A percentile compares a stretch with the other conserved stretches of the same genome.
phyloP scores from a whole-genome alignment of 129 eudicot genomes.

The Scalesia atractyloides region DNA sequence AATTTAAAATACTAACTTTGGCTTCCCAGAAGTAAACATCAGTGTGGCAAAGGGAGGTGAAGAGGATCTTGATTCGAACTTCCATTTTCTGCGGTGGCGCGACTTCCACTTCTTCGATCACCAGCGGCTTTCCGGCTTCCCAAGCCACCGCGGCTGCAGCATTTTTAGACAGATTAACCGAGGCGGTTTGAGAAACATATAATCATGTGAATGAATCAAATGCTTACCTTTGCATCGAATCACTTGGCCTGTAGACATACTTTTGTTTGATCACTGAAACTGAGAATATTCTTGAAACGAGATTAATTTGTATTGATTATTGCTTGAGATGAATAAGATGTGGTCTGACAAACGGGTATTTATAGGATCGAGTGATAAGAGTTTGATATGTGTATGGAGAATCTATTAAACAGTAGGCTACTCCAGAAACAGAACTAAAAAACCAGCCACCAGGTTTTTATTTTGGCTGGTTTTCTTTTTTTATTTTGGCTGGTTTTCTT shows the following conservation, averaged over 20 bases:
- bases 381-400: neutral
- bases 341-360: slow-evolving; percentile 8
- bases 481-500: slow-evolving; percentile 4
- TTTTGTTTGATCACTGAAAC: slow-evolving; percentile 25
- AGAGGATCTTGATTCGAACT: slow-evolving; percentile 73
- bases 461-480: slow-evolving; percentile 3
- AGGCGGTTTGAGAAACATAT: neutral
- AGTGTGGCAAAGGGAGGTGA: slow-evolving; percentile 78
- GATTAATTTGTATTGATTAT: neutral
- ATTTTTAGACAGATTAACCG: neutral
- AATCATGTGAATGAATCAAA: neutral
- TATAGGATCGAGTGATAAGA: neutral
- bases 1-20: slow-evolving; percentile 36
- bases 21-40: slow-evolving; percentile 96
- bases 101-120: slow-evolving; percentile 82
- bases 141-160: slow-evolving; percentile 78
- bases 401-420: neutral
- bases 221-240: slow-evolving; percentile 62
- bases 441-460: slow-evolving; percentile 30
- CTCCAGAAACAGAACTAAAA: neutral
- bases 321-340: slow-evolving; percentile 5
- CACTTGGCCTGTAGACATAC: slow-evolving; percentile 46
- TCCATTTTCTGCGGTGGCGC: slow-evolving; percentile 84
- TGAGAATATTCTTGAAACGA: neutral
- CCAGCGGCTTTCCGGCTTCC: slow-evolving; percentile 85